Percentiles rank a stretch among this genome's conserved stretches.
Conservation (phyloP, 495 filamentous ascomycete genomes). For the Aspergillus asperescens region DNA sequence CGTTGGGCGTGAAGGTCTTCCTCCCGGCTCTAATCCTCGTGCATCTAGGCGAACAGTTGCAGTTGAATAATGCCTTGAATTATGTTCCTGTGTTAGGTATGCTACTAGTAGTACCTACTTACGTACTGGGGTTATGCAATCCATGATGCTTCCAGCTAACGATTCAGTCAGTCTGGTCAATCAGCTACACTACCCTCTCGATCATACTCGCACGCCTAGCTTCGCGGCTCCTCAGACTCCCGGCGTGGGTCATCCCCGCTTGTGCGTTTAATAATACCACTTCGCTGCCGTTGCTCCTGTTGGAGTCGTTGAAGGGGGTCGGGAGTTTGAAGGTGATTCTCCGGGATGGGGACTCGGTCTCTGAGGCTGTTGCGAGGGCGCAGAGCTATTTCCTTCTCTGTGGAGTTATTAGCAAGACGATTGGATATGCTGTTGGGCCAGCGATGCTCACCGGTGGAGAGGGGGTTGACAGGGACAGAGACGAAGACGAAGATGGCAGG, state of each 20-base stretch:
- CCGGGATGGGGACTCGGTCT: slow-evolving; percentile 41
- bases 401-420: slow-evolving; percentile 56
- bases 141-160: background rate
- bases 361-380: slow-evolving; percentile 55
- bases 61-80: slow-evolving; percentile 45
- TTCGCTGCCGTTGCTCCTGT: slow-evolving; percentile 61
- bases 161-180: slow-evolving; percentile 47
- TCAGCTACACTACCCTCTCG: slow-evolving; percentile 51
- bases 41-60: slow-evolving; percentile 62
- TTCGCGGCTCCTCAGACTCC: slow-evolving; percentile 49
- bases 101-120: too few relatives aligned
- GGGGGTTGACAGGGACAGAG: background rate
- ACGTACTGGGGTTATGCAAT: too few relatives aligned
- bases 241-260: slow-evolving; percentile 60
- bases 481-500: slow-evolving; percentile 7
- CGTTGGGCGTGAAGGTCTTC: slow-evolving; percentile 62
- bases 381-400: slow-evolving; percentile 67
- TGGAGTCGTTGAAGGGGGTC: slow-evolving; percentile 59
- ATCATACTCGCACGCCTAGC: slow-evolving; percentile 46
- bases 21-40: slow-evolving; percentile 65
- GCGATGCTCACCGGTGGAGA: slow-evolving; percentile 33
- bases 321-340: slow-evolving; percentile 57
- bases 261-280: slow-evolving; percentile 77
- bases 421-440: slow-evolving; percentile 63
- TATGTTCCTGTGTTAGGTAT: slow-evolving; percentile 55